Percentiles rank a stretch among this genome's conserved stretches.
phyloP scores from a whole-genome alignment of 2,329 filamentous ascomycete genomes.

The Aspergillus versicolor region DNA sequence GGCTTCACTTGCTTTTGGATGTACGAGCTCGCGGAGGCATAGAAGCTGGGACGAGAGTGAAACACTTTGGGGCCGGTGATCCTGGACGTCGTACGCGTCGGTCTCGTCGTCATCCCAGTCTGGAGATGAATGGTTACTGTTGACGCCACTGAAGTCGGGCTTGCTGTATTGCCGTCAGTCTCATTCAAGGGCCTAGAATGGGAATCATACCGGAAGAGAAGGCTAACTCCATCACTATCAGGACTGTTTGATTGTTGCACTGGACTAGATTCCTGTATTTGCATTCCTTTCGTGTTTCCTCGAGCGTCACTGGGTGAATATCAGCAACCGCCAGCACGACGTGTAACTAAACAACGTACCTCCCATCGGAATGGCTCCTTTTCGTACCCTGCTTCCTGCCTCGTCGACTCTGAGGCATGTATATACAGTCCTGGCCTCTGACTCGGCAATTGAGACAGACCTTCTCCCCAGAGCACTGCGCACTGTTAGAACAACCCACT shows the following conservation, averaged over 20 bases:
- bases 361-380: background rate
- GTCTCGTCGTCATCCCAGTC: background rate
- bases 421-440: background rate
- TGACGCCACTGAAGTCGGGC: background rate
- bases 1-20: background rate
- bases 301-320: background rate
- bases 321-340: background rate
- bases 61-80: background rate
- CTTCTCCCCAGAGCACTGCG: background rate
- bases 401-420: background rate
- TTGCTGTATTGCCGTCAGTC: no score
- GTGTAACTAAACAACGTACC: background rate
- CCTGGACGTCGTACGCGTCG: background rate
- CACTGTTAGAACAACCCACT: background rate
- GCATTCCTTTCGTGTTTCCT: background rate
- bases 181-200: no score
- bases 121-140: background rate
- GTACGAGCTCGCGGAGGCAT: background rate
- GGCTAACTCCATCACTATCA: no score
- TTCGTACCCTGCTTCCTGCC: background rate
- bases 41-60: background rate
- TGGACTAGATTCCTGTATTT: background rate
- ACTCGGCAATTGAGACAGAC: background rate
- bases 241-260: background rate
- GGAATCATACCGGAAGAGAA: no score